Conservation (phyloP, 2,329 filamentous ascomycete genomes). For the Sphaerulina populicola region DNA sequence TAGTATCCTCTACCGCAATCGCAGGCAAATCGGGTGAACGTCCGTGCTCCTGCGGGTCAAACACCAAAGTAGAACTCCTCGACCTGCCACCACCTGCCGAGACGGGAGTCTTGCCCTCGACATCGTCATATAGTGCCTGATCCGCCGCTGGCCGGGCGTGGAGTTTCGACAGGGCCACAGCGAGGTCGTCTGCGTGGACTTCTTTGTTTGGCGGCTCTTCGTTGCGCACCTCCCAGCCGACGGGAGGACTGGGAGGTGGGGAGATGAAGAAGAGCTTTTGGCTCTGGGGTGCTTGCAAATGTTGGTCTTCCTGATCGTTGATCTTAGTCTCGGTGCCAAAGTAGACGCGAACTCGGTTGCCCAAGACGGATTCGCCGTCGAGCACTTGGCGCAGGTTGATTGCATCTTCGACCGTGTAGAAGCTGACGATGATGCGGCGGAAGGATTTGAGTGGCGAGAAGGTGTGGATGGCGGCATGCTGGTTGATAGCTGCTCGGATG, state of each 20-base stretch:
- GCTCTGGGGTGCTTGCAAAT: constrained; percentile 49
- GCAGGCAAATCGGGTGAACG: constrained; percentile 52
- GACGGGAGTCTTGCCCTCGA: constrained; percentile 16
- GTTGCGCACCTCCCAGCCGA: constrained; percentile 56
- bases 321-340: constrained; percentile 48
- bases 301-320: constrained; percentile 32
- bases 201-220: constrained; percentile 60
- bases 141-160: constrained; percentile 36
- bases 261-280: constrained; percentile 60
- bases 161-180: constrained; percentile 48
- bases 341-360: constrained; percentile 59
- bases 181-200: constrained; percentile 55
- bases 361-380: constrained; percentile 66
- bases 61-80: constrained; percentile 52
- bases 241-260: constrained; percentile 55
- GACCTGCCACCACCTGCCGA: constrained; percentile 29
- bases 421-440: constrained; percentile 71
- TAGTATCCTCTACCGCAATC: constrained; percentile 57
- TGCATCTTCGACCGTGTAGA: constrained; percentile 61
- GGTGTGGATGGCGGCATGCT: constrained; percentile 63
- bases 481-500: constrained; percentile 62
- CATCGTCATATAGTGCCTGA: constrained; percentile 25
- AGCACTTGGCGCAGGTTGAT: constrained; percentile 63
- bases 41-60: constrained; percentile 55
- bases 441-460: constrained; percentile 77